A percentile compares a stretch with the other conserved stretches of the same genome.
Conservation (phyloP, 2,329 filamentous ascomycete species). For the Pseudogymnoascus sp. region DNA sequence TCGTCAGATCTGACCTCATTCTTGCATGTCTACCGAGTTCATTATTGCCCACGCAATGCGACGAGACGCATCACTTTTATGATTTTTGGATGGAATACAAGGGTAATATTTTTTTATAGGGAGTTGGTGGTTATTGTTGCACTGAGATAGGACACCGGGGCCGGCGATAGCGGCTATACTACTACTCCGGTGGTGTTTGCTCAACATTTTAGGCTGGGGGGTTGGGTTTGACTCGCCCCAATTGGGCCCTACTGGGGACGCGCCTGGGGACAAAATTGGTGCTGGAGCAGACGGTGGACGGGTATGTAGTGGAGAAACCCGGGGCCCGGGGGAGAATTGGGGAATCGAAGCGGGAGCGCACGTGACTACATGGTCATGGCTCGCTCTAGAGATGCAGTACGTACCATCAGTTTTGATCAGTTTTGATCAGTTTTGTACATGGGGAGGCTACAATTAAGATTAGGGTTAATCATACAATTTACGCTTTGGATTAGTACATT, state of each 20-base stretch:
- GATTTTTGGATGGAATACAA: background rate
- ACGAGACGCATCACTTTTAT: background rate
- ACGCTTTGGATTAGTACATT: background rate
- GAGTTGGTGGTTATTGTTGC: background rate
- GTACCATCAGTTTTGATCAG: background rate
- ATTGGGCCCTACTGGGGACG: background rate
- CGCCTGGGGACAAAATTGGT: background rate
- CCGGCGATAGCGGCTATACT: conserved; percentile 5
- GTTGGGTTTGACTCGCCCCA: background rate
- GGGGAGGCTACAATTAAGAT: background rate
- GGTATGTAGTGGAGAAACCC: background rate
- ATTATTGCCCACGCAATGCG: conserved; percentile 4
- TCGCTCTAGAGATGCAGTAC: background rate
- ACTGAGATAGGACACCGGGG: background rate
- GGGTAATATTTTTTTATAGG: background rate
- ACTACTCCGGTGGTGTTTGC: background rate
- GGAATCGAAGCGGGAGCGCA: background rate
- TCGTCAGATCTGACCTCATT: background rate
- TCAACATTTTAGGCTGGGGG: background rate
- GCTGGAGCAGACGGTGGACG: background rate
- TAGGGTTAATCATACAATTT: background rate
- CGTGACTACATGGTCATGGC: background rate
- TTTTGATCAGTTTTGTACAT: background rate
- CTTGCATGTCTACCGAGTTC: conserved; percentile 5
- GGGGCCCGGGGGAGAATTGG: too few species aligned